phyloP scores from a whole-genome alignment of 352 stramenopile genomes.

The Pythium aphanidermatum region DNA sequence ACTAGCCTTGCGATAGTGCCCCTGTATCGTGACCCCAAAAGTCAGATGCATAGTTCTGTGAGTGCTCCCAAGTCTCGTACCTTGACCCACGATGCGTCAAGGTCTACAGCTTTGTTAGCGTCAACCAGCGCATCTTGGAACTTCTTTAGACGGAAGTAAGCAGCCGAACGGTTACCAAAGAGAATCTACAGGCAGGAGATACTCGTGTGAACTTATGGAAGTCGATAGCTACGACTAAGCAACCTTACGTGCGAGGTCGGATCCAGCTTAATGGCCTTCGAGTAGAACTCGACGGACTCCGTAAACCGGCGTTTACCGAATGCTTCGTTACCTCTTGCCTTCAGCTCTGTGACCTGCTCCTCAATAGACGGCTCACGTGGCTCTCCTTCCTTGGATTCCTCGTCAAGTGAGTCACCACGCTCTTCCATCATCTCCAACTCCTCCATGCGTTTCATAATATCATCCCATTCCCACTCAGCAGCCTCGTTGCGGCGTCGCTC shows the following conservation, averaged over 20 bases:
- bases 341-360: constrained; percentile 37
- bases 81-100: constrained; percentile 78
- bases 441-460: constrained; percentile 84
- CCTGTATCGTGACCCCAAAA: constrained; percentile 23
- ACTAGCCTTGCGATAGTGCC: constrained; percentile 71
- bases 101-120: constrained; percentile 47
- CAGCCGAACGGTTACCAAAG: constrained; percentile 76
- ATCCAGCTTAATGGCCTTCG: constrained; percentile 77
- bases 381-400: constrained; percentile 26
- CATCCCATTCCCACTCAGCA: constrained; percentile 72
- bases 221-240: no score
- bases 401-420: constrained; percentile 22
- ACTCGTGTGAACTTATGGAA: no score
- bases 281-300: constrained; percentile 80
- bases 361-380: constrained; percentile 17
- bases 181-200: constrained; percentile 59
- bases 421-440: constrained; percentile 69
- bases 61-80: constrained; percentile 9
- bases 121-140: constrained; percentile 59
- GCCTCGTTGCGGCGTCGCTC: constrained; percentile 61
- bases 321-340: constrained; percentile 72
- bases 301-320: constrained; percentile 75
- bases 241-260: constrained; percentile 58
- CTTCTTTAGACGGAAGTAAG: constrained; percentile 67
- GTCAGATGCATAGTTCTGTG: background rate